A percentile compares a stretch with the other conserved stretches of the same genome.
Conservation (phyloP, 768 basidiomycete species). For the Kwoniella mangroviensis region DNA sequence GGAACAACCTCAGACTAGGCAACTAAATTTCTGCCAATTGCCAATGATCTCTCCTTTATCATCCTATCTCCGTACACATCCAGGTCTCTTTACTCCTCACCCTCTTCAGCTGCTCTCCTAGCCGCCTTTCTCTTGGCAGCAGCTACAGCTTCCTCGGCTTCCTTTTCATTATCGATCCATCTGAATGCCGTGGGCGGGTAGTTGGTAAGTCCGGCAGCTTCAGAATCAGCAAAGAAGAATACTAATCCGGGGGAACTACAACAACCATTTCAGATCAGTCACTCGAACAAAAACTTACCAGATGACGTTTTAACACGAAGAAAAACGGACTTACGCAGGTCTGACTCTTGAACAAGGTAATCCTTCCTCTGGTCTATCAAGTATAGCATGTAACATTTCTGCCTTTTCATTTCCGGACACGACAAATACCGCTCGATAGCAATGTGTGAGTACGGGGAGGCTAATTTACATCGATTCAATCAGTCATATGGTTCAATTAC, state of each 20-base stretch:
- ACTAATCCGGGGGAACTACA: slow-evolving; percentile 71
- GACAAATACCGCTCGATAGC: slow-evolving; percentile 82
- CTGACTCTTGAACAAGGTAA: slow-evolving; percentile 82
- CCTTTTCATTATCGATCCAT: slow-evolving; percentile 55
- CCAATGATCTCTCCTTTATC: background rate
- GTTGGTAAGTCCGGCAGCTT: slow-evolving; percentile 64
- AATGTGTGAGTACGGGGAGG: slow-evolving; percentile 58
- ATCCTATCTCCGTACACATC: background rate
- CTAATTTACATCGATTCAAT: slow-evolving; percentile 24
- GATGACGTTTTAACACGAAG: background rate
- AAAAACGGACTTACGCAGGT: slow-evolving; percentile 61
- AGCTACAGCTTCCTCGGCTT: slow-evolving; percentile 51
- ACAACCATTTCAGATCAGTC: background rate
- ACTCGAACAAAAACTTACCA: too few relatives aligned
- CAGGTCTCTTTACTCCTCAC: background rate
- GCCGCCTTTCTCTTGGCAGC: slow-evolving; percentile 41
- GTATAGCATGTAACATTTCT: slow-evolving; percentile 69
- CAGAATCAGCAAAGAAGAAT: slow-evolving; percentile 94
- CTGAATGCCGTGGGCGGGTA: slow-evolving; percentile 51
- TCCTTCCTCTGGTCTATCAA: slow-evolving; percentile 78
- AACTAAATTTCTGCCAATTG: too few relatives aligned
- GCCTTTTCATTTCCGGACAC: slow-evolving; percentile 80
- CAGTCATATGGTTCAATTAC: background rate
- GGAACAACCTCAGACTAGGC: too few relatives aligned
- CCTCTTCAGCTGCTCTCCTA: slow-evolving; percentile 33